Percentiles rank a stretch among this genome's conserved stretches.
phyloP scores from a whole-genome alignment of 2,329 filamentous ascomycete genomes.

The Raffaelea deltoideospora region DNA sequence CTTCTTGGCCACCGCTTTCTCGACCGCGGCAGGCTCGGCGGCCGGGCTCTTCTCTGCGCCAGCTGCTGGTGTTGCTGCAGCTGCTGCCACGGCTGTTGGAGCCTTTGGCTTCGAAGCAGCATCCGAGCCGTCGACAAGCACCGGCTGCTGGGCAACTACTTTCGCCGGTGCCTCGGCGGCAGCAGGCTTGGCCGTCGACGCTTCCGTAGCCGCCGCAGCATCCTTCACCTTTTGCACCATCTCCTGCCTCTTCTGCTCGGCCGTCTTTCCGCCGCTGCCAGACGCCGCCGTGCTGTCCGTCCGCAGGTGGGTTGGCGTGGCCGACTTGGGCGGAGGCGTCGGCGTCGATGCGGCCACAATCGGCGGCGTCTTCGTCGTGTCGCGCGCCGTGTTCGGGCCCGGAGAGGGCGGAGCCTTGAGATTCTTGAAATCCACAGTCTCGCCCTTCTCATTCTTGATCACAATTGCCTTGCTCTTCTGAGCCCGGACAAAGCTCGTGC shows the following conservation, averaged over 20 bases:
- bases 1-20: not conserved
- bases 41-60: not conserved
- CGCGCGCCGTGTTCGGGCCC: slow-evolving; percentile 31
- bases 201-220: slow-evolving; percentile 8
- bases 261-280: no score
- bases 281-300: slow-evolving; percentile 53
- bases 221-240: slow-evolving; percentile 65
- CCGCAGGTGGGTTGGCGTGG: slow-evolving; percentile 53
- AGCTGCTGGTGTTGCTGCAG: not conserved
- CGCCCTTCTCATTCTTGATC: slow-evolving; percentile 73
- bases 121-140: no score
- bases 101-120: not conserved
- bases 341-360: slow-evolving; percentile 60
- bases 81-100: not conserved
- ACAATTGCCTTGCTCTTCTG: slow-evolving; percentile 60
- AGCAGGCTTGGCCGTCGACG: slow-evolving; percentile 13
- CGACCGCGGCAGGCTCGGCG: not conserved
- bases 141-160: not conserved
- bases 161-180: slow-evolving; percentile 1
- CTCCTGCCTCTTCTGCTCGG: slow-evolving; percentile 70
- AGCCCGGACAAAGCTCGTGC: slow-evolving; percentile 32
- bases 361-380: slow-evolving; percentile 45
- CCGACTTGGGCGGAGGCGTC: slow-evolving; percentile 65
- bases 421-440: slow-evolving; percentile 55
- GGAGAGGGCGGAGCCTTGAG: slow-evolving; percentile 43